Base-by-base conservation (phyloP, 306 rosid genomes). In the Sicyos baderoa region DNA sequence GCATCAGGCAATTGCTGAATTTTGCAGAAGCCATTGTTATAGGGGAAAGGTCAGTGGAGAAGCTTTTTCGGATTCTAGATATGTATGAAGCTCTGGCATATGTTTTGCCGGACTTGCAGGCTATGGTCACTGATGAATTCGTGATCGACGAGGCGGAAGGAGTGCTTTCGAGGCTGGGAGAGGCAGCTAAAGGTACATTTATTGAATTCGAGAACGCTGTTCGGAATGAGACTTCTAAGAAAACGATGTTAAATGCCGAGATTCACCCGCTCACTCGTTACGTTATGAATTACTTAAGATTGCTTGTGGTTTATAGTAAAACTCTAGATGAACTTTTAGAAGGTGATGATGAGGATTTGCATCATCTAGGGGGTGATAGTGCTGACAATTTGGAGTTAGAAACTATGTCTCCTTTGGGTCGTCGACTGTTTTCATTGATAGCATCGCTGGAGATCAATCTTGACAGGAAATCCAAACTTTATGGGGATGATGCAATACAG, bases 241-340 rank as follows among this genome's bases (percentile, higher is more conserved):
- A 87, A 75, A 88, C 91, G 0, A 88, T 88, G 76, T 62, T 84
- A 18, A 86, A 83, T 2, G 97, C 97, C 37, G 99, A 88, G 75
- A 83, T 93, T 80, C 99, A 93, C 70, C 99, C 99, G 1, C 73
- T 93, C 77, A 81, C 90, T 17, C 91, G 99, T 44, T 93, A 93
- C 67, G 99, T 93, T 45, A 90, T 93, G 99, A 93, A 93, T 77
- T 93, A 93, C 76, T 76, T 85, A 74, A 88, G 78, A 64, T 75
- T 93, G 88, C 87, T 93, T 68, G 96, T 86, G 76, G 99, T 86
- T 81, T 93, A 93, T 73, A 77, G 86, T 18, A 83, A 76, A 8
- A 76, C 97, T 12, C 81, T 90, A 74, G 84, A 93, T 72, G 77
- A 76, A 0, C 91, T 93, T 66, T 73, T 93, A 74, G 86, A 88